Evolutionary conservation across 805 yeast species (phyloP).

Genomic region (Candida easanensis): DNA sequence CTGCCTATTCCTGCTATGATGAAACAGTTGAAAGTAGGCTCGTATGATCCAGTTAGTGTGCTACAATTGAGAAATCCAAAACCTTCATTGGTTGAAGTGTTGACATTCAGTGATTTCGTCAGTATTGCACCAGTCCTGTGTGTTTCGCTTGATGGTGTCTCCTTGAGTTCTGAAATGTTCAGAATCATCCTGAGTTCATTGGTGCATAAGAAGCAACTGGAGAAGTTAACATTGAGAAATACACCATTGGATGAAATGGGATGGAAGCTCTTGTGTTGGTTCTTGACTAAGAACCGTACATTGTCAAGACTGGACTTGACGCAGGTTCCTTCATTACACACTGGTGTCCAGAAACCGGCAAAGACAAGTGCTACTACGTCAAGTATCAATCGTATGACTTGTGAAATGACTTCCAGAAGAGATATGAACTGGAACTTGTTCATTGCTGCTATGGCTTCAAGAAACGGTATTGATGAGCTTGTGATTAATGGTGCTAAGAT

Average conservation of each 20-base stretch:
- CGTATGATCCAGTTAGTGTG: constrained; percentile 77
- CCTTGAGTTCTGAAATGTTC: constrained; percentile 72
- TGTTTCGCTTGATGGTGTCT: constrained; percentile 76
- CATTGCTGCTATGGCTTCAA: constrained; percentile 67
- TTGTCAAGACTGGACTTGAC: constrained; percentile 65
- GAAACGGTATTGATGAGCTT: constrained; percentile 80
- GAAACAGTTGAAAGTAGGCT: constrained; percentile 71
- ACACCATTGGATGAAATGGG: constrained; percentile 73
- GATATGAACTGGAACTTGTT: constrained; percentile 83
- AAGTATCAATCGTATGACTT: constrained; percentile 35
- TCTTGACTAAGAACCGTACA: constrained; percentile 60
- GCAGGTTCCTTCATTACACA: constrained; percentile 39
- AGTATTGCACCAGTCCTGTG: constrained; percentile 81
- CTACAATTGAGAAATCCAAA: constrained; percentile 78
- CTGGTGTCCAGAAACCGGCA: constrained; percentile 38
- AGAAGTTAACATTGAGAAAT: constrained; percentile 74
- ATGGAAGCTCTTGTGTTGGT: constrained; percentile 80
- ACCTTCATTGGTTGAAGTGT: constrained; percentile 85
- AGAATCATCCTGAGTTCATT: constrained; percentile 65
- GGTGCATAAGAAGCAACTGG: constrained; percentile 56
- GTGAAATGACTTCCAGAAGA: constrained; percentile 43
- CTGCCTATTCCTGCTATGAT: constrained; percentile 88
- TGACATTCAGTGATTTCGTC: constrained; percentile 83
- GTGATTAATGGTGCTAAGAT: constrained; percentile 80
- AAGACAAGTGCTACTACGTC: constrained; percentile 30